These are phyloP conservation scores for Rhytidiadelphus loreus DNA, from an alignment of 225 moss, liverwort and hornwort species.

Conservation along the genomic window DNA sequence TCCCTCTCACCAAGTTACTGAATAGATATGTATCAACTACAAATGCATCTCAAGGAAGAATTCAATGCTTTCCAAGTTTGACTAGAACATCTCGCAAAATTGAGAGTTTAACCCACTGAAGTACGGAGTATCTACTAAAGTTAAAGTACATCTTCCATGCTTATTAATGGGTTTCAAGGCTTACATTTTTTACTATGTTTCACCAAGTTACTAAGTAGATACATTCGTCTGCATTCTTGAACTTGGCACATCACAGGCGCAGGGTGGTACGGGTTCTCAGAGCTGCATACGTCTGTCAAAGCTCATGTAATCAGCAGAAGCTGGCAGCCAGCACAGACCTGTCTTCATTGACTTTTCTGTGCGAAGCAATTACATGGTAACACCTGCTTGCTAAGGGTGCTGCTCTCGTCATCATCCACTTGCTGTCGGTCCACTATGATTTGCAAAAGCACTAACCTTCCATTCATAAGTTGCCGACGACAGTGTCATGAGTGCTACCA, in stretches of 20 bases:
- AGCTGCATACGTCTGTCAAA: not conserved
- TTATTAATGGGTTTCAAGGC: no score
- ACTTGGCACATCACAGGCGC: not conserved
- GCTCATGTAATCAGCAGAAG: not conserved
- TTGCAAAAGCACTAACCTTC: slow-evolving; percentile 31
- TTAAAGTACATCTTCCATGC: no score
- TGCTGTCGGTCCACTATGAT: not conserved
- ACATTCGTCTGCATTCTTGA: not conserved
- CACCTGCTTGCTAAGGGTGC: not conserved
- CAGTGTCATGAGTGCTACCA: slow-evolving; percentile 74
- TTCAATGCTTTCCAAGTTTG: no score
- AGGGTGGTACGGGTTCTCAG: not conserved
- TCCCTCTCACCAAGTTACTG: no score
- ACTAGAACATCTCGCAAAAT: no score
- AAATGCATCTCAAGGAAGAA: no score
- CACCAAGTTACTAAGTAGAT: no score
- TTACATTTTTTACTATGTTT: no score
- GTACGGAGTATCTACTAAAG: no score
- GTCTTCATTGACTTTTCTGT: not conserved
- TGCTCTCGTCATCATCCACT: not conserved
- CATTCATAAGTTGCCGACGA: slow-evolving; percentile 59
- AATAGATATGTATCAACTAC: no score
- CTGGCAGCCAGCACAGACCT: not conserved
- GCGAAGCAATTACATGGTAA: not conserved
- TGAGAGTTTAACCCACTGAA: no score